Conservation (phyloP, 2,329 filamentous ascomycete genomes). For the Sclerotiophoma versabilis region DNA sequence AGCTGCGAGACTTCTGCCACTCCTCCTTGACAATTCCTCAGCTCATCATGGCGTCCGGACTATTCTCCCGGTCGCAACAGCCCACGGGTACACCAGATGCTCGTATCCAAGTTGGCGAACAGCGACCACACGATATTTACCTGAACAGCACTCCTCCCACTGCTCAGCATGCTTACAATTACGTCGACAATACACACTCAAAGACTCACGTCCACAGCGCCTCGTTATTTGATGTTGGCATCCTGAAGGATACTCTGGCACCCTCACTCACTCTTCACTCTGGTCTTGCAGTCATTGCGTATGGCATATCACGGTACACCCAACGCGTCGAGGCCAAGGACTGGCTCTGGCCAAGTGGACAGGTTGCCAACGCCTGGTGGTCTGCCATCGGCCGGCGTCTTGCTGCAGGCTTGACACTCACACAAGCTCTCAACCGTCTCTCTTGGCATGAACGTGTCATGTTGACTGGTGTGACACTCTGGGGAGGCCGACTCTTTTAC, state of each 20-base stretch:
- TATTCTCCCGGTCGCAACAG: conserved; percentile 9
- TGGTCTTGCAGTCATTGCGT: conserved; percentile 60
- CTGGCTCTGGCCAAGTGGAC: conserved; percentile 63
- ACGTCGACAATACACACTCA: conserved; percentile 42
- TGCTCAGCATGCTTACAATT: conserved; percentile 17
- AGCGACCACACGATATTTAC: conserved; percentile 44
- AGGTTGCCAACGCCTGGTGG: conserved; percentile 67
- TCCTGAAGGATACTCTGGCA: conserved; percentile 61
- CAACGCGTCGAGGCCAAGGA: conserved; percentile 67
- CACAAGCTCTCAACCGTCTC: conserved; percentile 57
- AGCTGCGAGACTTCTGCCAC: background rate
- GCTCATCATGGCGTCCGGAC: conserved; percentile 15
- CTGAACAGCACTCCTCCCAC: conserved; percentile 32
- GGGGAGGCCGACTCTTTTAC: conserved; percentile 65
- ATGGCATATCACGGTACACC: conserved; percentile 59
- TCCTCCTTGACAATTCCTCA: background rate
- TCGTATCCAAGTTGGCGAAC: conserved; percentile 41
- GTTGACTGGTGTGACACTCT: conserved; percentile 63
- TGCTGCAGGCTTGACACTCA: conserved; percentile 55
- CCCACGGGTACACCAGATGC: conserved; percentile 36
- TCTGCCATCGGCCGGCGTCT: conserved; percentile 63
- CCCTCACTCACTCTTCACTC: conserved; percentile 64
- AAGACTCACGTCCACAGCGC: conserved; percentile 41
- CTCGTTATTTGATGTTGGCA: conserved; percentile 55
- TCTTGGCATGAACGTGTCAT: conserved; percentile 64